Evolutionary conservation across 805 yeast species (phyloP), one percentile per base, ranked within the genome.

Genomic region (Candida glaebosa): DNA sequence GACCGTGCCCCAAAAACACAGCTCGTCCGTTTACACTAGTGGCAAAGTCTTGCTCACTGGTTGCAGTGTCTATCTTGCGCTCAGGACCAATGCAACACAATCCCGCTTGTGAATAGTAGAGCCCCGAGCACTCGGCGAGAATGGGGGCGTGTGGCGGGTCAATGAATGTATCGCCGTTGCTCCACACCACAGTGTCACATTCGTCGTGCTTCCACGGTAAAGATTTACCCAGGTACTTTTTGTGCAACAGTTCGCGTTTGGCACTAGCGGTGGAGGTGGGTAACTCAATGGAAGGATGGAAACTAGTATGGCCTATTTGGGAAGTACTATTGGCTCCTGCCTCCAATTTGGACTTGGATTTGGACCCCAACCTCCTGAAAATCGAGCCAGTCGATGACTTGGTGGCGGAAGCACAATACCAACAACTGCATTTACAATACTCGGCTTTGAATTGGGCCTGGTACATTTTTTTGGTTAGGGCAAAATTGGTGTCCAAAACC

Each of bases 341-440:
- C 20, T 41, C 37, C 16, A 22, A 7, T 17, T 34, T 18, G 10
- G 17, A 38, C 14, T 31, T n/a, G 22, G 18, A 26, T 28, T 30
- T 39, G 10, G 17, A 38, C 14, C 28, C 10, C 22, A 16, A 26
- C 22, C 25, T 39, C 20, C 39, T 37, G 30, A 47, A 39, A 6
- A 45, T n/a, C 26, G 33, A 36, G 14, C 35, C 37, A 4, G 48
- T 31, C 5, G 33, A 34, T 6, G 46, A 25, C 2, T 36, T 37
- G 16, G 32, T 18, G n/a, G 19, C 14, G 5, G 32, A 31, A 31
- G 39, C 22, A 38, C 59, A 54, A 20, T 44, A 47, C 40, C 42
- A 42, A 39, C 64, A 58, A 34, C 44, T 48, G 31, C 64, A 59
- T 17, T 56, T 37, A n/a, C 52, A 41, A 26, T 51, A 50, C 3